These are phyloP conservation scores for Bipolaris zeicola DNA, from an alignment of 2,329 filamentous ascomycete species.

Conservation along the genomic window DNA sequence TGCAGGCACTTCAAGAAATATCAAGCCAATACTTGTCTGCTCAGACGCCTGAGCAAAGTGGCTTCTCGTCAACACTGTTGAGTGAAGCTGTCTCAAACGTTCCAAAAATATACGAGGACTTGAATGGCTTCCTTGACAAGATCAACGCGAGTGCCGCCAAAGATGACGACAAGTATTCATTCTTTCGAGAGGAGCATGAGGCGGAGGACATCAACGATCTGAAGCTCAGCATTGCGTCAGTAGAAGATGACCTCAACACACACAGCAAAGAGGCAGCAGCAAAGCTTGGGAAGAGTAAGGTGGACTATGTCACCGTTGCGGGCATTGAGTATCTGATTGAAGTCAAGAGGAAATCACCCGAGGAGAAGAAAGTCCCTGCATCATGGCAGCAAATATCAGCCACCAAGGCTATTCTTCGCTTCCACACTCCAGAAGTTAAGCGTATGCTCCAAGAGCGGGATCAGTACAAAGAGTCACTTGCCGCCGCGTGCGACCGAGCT, in stretches of 20 bases:
- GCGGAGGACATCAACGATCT: slow-evolving; percentile 87
- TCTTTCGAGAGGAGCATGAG: slow-evolving; percentile 87
- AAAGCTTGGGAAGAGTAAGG: slow-evolving; percentile 71
- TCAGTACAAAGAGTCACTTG: slow-evolving; percentile 91
- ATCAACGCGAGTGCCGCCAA: slow-evolving; percentile 85
- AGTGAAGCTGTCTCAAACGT: slow-evolving; percentile 74
- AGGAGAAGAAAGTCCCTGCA: slow-evolving; percentile 85
- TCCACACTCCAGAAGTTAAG: slow-evolving; percentile 91
- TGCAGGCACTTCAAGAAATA: slow-evolving; percentile 85
- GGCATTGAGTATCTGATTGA: slow-evolving; percentile 96
- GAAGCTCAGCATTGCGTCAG: slow-evolving; percentile 89
- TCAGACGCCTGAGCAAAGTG: slow-evolving; percentile 67
- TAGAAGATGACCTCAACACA: slow-evolving; percentile 84
- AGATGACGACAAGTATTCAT: slow-evolving; percentile 88
- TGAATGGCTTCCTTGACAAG: slow-evolving; percentile 77
- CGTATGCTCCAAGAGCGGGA: slow-evolving; percentile 84
- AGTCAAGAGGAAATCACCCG: slow-evolving; percentile 70
- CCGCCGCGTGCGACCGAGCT: slow-evolving; percentile 86
- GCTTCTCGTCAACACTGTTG: slow-evolving; percentile 74
- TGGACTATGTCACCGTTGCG: slow-evolving; percentile 81
- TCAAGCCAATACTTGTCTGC: slow-evolving; percentile 75
- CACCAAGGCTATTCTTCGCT: slow-evolving; percentile 89
- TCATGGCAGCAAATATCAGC: slow-evolving; percentile 95
- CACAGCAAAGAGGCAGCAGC: slow-evolving; percentile 74
- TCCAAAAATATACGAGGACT: slow-evolving; percentile 74